Percentiles rank a stretch among this genome's conserved stretches.
Evolutionary conservation across 1,284 basidiomycete species (phyloP).

Genomic region (Puccinia horiana): DNA sequence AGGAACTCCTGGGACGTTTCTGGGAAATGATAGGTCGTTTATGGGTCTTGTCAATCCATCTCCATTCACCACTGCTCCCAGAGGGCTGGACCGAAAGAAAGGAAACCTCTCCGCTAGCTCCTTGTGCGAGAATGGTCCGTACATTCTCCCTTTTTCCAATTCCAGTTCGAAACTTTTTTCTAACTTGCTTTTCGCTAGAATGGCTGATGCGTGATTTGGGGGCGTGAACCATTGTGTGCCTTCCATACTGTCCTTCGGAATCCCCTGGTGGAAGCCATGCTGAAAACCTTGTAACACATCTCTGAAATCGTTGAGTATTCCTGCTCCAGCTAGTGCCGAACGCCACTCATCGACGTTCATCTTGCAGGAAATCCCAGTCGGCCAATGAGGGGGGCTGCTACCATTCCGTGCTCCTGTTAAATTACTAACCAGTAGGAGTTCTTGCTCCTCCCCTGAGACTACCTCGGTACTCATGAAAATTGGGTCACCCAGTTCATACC

Average conservation of each 20-base stretch:
- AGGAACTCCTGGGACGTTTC: not conserved
- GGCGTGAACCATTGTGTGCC: too few species aligned
- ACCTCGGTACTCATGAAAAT: too few species aligned
- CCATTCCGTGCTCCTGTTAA: too few species aligned
- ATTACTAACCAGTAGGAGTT: too few species aligned
- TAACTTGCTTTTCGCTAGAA: not conserved
- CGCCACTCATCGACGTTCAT: not conserved
- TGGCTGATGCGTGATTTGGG: too few species aligned
- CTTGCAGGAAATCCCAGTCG: not conserved
- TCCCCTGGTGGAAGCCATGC: not conserved
- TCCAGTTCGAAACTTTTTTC: not conserved
- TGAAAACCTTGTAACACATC: not conserved
- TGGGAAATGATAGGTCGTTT: not conserved
- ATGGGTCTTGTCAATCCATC: conserved; percentile 4
- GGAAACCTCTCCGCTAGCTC: not conserved
- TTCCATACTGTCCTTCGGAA: too few species aligned
- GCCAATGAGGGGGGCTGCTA: too few species aligned
- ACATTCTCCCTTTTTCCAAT: not conserved
- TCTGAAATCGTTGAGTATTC: not conserved
- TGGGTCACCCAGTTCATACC: too few species aligned
- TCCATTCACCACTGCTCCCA: too few species aligned
- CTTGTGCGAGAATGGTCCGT: not conserved
- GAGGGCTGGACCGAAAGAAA: conserved; percentile 1
- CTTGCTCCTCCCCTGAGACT: not conserved
- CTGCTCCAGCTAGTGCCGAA: not conserved